Percentiles rank a stretch among this genome's conserved stretches.
Conservation (phyloP, 2,329 filamentous ascomycete genomes). For the Coniochaeta hoffmannii region DNA sequence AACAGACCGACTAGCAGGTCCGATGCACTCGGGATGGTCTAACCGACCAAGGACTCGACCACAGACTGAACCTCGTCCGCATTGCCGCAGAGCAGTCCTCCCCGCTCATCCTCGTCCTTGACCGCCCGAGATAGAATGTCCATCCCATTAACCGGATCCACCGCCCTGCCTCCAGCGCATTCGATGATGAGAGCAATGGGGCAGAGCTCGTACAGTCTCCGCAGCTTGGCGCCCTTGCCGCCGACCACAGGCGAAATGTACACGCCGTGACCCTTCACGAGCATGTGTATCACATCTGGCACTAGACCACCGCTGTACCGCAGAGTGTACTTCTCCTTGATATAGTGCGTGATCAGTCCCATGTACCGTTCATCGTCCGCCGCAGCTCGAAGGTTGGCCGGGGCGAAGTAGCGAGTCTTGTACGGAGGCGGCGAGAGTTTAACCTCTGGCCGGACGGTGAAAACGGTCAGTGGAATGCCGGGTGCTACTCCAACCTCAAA, state of each 20-base stretch:
- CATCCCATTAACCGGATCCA: constrained; percentile 38
- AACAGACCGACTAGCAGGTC: too few relatives aligned
- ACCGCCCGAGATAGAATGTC: constrained; percentile 32
- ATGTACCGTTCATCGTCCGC: constrained; percentile 42
- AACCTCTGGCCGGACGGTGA: constrained; percentile 34
- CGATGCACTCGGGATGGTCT: too few relatives aligned
- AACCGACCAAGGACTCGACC: constrained; percentile 6
- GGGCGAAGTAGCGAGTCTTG: constrained; percentile 52
- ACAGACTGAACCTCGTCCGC: constrained; percentile 35
- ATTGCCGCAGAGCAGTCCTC: constrained; percentile 43
- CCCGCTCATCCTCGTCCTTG: constrained; percentile 38
- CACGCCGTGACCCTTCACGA: constrained; percentile 55
- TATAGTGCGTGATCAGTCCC: constrained; percentile 39
- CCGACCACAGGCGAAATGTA: constrained; percentile 51
- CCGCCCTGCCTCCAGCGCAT: constrained; percentile 48
- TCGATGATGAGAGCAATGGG: constrained; percentile 55
- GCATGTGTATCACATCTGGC: constrained; percentile 50
- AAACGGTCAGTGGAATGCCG: constrained; percentile 15
- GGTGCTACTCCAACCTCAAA: constrained; percentile 42
- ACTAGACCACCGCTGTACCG: constrained; percentile 55
- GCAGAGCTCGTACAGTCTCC: constrained; percentile 50
- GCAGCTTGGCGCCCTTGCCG: constrained; percentile 46
- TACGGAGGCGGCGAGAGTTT: constrained; percentile 28
- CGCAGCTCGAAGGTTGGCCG: constrained; percentile 52
- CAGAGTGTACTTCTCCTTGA: constrained; percentile 48